Conservation (phyloP, 129 eudicot genomes). For the Glebionis coronaria region DNA sequence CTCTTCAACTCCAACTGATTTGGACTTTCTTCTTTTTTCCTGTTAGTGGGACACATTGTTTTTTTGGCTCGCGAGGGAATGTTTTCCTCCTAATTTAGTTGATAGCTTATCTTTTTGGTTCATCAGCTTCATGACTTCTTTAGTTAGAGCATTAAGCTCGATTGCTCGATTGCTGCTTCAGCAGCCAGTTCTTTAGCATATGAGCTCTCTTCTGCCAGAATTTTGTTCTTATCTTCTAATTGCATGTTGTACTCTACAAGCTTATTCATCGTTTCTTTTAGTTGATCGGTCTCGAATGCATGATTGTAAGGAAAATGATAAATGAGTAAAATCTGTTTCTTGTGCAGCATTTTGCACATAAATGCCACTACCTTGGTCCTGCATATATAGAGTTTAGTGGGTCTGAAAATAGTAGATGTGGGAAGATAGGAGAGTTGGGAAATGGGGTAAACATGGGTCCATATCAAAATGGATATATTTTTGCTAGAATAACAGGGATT, state of each 20-base stretch:
- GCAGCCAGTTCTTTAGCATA: conserved; percentile 88
- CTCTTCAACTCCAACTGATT: conserved; percentile 47
- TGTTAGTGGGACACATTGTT: conserved; percentile 27
- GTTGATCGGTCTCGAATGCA: conserved; percentile 60
- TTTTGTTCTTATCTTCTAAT: conserved; percentile 52
- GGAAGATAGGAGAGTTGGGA: no score
- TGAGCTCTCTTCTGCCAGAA: conserved; percentile 75
- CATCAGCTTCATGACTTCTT: no score
- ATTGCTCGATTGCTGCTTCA: conserved; percentile 82
- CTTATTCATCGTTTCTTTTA: conserved; percentile 38
- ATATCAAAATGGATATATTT: no score
- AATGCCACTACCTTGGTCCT: conserved; percentile 8
- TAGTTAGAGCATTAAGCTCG: conserved; percentile 65
- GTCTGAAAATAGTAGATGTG: no score
- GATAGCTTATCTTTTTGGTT: no score
- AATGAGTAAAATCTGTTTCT: no score
- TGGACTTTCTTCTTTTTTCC: conserved; percentile 45
- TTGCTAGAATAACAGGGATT: no score
- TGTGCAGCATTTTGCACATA: conserved; percentile 3
- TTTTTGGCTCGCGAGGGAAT: conserved; percentile 38
- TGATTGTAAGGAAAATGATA: no score
- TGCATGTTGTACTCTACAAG: conserved; percentile 51
- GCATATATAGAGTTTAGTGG: neutral
- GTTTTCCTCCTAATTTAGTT: conserved; percentile 36
- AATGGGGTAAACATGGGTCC: no score